Conservation (phyloP, 768 basidiomycete genomes). For the Myochromella boudieri region DNA sequence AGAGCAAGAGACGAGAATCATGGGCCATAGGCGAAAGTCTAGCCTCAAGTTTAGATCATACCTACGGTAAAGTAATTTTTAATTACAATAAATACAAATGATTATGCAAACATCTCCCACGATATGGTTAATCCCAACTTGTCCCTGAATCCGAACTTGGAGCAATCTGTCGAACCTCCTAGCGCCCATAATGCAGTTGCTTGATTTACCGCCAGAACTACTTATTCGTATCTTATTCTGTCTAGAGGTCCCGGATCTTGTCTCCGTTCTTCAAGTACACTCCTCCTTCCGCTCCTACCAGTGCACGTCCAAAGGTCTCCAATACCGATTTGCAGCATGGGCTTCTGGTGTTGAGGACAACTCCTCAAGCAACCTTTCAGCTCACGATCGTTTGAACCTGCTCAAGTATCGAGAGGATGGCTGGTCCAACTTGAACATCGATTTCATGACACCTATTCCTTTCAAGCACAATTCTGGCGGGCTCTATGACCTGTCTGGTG, state of each 20-base stretch:
- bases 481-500: constrained; percentile 42
- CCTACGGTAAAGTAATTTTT: no score
- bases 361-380: constrained; percentile 6
- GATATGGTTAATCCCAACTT: no score
- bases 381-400: constrained; percentile 22
- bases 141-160: no score
- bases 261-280: constrained; percentile 20
- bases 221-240: constrained; percentile 27
- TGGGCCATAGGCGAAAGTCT: no score
- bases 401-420: constrained; percentile 27
- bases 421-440: constrained; percentile 27
- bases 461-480: constrained; percentile 29
- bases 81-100: no score
- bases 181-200: constrained; percentile 9
- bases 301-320: constrained; percentile 26
- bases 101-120: no score
- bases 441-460: constrained; percentile 24
- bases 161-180: no score
- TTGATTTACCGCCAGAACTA: constrained; percentile 31
- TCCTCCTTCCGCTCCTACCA: constrained; percentile 25
- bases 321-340: constrained; percentile 29
- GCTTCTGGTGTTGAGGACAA: constrained; percentile 29
- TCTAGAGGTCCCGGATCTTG: constrained; percentile 25
- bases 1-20: no score
- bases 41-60: no score